These are phyloP conservation scores for Debaryomyces sp. DNA, from an alignment of 1,139 yeast species.

Conservation along the genomic window DNA sequence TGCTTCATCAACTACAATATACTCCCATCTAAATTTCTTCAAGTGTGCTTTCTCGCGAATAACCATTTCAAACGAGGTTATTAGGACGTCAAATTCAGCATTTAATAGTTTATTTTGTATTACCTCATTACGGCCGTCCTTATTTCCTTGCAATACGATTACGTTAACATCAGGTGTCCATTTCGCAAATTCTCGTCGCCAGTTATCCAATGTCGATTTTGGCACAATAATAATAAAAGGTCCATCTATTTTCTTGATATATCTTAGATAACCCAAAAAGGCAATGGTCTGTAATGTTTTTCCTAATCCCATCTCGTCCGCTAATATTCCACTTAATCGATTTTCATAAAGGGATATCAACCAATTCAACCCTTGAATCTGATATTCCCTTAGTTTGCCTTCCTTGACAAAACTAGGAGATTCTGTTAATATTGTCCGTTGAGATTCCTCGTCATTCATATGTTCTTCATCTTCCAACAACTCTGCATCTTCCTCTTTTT, in stretches of 20 bases:
- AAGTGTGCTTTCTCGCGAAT: constrained; percentile 81
- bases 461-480: constrained; percentile 75
- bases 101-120: constrained; percentile 61
- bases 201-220: constrained; percentile 90
- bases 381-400: constrained; percentile 78
- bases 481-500: constrained; percentile 92
- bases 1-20: constrained; percentile 93
- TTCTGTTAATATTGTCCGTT: constrained; percentile 68
- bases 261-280: constrained; percentile 84
- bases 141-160: constrained; percentile 82
- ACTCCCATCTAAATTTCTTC: constrained; percentile 89
- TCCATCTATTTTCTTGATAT: constrained; percentile 76
- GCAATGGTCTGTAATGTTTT: constrained; percentile 52
- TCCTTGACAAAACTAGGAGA: constrained; percentile 70
- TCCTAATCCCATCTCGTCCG: constrained; percentile 56
- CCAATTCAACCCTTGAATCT: constrained; percentile 55
- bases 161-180: constrained; percentile 98
- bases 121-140: constrained; percentile 68
- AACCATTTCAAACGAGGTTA: constrained; percentile 92
- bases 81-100: constrained; percentile 84
- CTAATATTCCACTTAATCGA: constrained; percentile 47
- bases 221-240: constrained; percentile 94
- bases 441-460: constrained; percentile 47
- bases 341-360: constrained; percentile 47
- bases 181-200: constrained; percentile 89